A percentile compares a stretch with the other conserved stretches of the same genome.
phyloP scores from a whole-genome alignment of 768 basidiomycete species.

The Lyophyllum decastes region DNA sequence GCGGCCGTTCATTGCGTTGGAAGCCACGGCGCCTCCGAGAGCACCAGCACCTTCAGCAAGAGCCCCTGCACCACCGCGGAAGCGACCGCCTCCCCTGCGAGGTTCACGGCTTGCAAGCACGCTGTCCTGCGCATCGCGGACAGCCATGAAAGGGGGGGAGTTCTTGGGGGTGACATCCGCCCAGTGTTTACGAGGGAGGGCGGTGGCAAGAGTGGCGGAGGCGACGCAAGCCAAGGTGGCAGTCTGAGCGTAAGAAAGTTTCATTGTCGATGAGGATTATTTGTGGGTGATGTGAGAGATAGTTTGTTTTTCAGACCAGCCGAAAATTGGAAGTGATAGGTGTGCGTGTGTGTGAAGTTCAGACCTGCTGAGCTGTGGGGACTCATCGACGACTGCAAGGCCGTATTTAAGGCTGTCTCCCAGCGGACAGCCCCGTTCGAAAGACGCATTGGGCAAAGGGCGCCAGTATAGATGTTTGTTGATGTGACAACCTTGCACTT shows the following conservation, averaged over 20 bases:
- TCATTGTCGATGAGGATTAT: slow-evolving; percentile 8
- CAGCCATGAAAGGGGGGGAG: background rate
- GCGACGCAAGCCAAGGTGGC: slow-evolving; percentile 12
- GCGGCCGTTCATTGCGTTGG: background rate
- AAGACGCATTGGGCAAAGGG: background rate
- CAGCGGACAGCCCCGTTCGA: background rate
- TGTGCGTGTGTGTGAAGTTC: slow-evolving; percentile 6
- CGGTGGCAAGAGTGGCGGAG: slow-evolving; percentile 9
- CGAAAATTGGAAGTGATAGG: background rate
- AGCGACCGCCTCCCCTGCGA: background rate
- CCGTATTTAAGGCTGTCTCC: background rate
- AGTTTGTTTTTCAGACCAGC: slow-evolving; percentile 9
- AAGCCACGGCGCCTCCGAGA: background rate
- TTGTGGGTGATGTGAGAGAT: background rate
- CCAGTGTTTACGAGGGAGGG: slow-evolving; percentile 1
- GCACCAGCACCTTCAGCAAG: slow-evolving; percentile 3
- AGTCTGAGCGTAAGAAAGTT: slow-evolving; percentile 11
- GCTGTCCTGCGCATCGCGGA: background rate
- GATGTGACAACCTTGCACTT: background rate
- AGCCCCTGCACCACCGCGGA: background rate
- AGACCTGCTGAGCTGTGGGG: slow-evolving; percentile 12
- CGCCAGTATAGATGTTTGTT: background rate
- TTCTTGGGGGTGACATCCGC: background rate
- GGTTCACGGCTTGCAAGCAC: background rate
- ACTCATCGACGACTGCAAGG: background rate